A percentile compares a stretch with the other conserved stretches of the same genome.
Evolutionary conservation across 768 basidiomycete species (phyloP).

Genomic region (Russula emetica): DNA sequence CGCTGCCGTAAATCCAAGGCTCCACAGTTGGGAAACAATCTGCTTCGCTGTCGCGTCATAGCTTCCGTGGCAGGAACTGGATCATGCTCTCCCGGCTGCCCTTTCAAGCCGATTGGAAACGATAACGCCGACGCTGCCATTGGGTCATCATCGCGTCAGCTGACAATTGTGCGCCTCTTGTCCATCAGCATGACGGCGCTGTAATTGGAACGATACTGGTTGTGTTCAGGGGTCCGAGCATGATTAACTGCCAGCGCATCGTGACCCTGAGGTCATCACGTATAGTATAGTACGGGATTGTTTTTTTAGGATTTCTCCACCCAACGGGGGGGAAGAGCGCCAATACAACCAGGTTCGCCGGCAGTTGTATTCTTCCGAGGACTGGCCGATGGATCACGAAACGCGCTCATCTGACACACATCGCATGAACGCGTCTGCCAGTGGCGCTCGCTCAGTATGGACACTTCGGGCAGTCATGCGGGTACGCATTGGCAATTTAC

Average conservation of each 20-base stretch:
- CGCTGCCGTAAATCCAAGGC: slow-evolving; percentile 13
- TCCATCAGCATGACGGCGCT: slow-evolving; percentile 1
- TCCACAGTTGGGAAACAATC: slow-evolving; percentile 10
- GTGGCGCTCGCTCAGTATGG: slow-evolving; percentile 9
- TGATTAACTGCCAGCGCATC: slow-evolving; percentile 6
- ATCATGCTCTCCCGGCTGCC: slow-evolving; percentile 2
- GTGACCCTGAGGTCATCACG: background rate
- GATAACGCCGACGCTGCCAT: slow-evolving; percentile 24
- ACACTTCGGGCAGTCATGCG: slow-evolving; percentile 7
- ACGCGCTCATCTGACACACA: slow-evolving; percentile 25
- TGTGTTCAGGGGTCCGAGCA: background rate
- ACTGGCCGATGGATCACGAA: slow-evolving; percentile 8
- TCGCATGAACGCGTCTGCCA: slow-evolving; percentile 17
- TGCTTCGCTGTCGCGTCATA: slow-evolving; percentile 26
- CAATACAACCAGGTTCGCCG: background rate
- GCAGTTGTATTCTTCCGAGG: slow-evolving; percentile 11
- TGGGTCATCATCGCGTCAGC: slow-evolving; percentile 10
- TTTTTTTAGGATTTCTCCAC: background rate
- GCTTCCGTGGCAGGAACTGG: slow-evolving; percentile 18
- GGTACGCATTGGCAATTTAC: slow-evolving; percentile 11
- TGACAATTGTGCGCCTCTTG: slow-evolving; percentile 18
- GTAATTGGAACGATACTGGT: background rate
- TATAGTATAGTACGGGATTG: background rate
- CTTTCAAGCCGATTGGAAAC: slow-evolving; percentile 19
- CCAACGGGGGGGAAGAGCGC: slow-evolving; percentile 3